Base-by-base conservation (phyloP, 2,329 filamentous ascomycete species). In the Ophiostoma sp. region DNA sequence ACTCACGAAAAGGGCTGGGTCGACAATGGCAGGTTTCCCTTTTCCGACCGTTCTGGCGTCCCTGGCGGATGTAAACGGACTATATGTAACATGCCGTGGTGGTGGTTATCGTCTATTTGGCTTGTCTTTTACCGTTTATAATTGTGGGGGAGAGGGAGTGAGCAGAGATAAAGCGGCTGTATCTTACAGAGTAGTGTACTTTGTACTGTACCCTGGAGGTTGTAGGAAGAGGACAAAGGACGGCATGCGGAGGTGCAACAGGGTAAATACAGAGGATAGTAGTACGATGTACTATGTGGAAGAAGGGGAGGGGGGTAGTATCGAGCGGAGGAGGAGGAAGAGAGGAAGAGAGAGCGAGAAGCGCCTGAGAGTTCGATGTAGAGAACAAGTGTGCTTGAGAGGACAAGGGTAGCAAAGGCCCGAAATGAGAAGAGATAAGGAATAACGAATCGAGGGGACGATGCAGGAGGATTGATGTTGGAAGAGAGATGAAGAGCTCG, bases 101-200 rank as follows among this genome's bases (percentile, higher is more conserved):
- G 62, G 60, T 64, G 35, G 23, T 33, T 44, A 17, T 67, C 27
- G 35, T 67, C 35, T 44, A 35, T 66, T 41, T 41, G 39, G 65
- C 15, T 8, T 44, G 65, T 44, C 65, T 62, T 33, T 65, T 65
- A 39, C 62, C 35, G 62, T 65, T 65, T 44, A 48, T 54, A 54
- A 67, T 52, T 67, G 44, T 67, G 66, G 66, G 66, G 66, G 66
- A 67, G 23, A 52, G 39, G 60, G 33, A 33, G 57, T 62, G 57
- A 62, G 57, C 57, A 35, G 31, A 65, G 69, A 68, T 65, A 70
- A 54, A 57, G 52, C 52, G 20, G 52, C 31, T 27, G 54, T n/a
- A 48, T n/a, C n/a, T n/a, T n/a, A 31, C 27, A 31, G 1, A 31
- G 27, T 31, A 31, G 27, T 31, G 27, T 31, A 31, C 27, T 31